Percentiles rank a stretch among this genome's conserved stretches.
Evolutionary conservation across 352 stramenopile genomes (phyloP).

Genomic region (Globisporangium cystogenes): DNA sequence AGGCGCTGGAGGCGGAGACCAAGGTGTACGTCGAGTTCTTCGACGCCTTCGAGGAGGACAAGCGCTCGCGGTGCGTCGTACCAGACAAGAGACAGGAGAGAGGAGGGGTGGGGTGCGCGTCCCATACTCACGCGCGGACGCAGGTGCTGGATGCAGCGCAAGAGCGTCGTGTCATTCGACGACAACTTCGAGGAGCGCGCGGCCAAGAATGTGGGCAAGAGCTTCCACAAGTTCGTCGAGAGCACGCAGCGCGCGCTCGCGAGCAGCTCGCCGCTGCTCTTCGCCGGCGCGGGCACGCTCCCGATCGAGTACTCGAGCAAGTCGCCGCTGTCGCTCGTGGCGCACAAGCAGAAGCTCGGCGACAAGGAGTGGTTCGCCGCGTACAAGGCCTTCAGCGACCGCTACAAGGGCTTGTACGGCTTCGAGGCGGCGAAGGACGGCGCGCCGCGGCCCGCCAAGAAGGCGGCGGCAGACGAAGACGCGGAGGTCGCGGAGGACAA

Average conservation of each 20-base stretch:
- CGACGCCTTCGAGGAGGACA: slow-evolving; percentile 68
- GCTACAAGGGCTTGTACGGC: slow-evolving; percentile 46
- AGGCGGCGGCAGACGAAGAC: slow-evolving; percentile 12
- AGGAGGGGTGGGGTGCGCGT: too few relatives aligned
- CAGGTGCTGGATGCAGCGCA: slow-evolving; percentile 81
- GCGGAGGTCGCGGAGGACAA: slow-evolving; percentile 4
- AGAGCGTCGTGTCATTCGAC: slow-evolving; percentile 64
- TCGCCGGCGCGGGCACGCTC: slow-evolving; percentile 53
- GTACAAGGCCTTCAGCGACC: slow-evolving; percentile 66
- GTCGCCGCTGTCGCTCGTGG: slow-evolving; percentile 36
- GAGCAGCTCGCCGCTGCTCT: slow-evolving; percentile 59
- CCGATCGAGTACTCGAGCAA: slow-evolving; percentile 82
- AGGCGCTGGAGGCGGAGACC: slow-evolving; percentile 54
- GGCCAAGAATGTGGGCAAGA: slow-evolving; percentile 78
- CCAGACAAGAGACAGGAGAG: too few relatives aligned
- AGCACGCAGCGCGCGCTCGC: slow-evolving; percentile 67
- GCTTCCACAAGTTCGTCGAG: slow-evolving; percentile 67
- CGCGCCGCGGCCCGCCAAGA: slow-evolving; percentile 1
- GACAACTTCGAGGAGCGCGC: slow-evolving; percentile 73
- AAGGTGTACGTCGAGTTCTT: slow-evolving; percentile 85
- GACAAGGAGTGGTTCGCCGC: slow-evolving; percentile 54
- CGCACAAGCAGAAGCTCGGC: slow-evolving; percentile 40
- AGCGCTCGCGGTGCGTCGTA: slow-evolving; percentile 42
- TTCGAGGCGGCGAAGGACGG: slow-evolving; percentile 14
- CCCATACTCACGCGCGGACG: not conserved